Base-by-base conservation (phyloP, 225 moss, liverwort and hornwort genomes). In the Straminergon stramineum region DNA sequence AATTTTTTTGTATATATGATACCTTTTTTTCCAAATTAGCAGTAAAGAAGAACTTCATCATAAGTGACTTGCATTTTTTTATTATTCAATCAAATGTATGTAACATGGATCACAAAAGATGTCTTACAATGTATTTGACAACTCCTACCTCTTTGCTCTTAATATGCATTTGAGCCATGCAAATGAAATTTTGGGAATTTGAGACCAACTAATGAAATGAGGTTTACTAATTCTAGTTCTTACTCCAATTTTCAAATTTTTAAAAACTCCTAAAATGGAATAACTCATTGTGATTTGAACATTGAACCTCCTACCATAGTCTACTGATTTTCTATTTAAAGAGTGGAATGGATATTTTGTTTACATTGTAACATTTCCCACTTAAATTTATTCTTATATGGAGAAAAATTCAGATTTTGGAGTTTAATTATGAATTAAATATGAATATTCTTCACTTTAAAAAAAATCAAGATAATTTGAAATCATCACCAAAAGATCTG, bases 31-130 rank as follows among this genome's bases (percentile, higher is more conserved):
- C n/a, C 23, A 22, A n/a, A n/a, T 22, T 7, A 22, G 13, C 4
- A 22, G 0, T 3, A 13, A 23, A 13, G 17, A n/a, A n/a, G n/a
- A n/a, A 13, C 0, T 0, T 69, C 14, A 10, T n/a, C 7, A 69
- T 69, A 13, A 4, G 13, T n/a, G 23, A n/a, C 4, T n/a, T 69
- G n/a, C 23, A n/a, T 21, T n/a, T 69, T 69, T 13, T 34, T 23
- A 7, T n/a, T 23, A 69, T 7, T 12, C n/a, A 23, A n/a, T n/a
- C 13, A n/a, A 69, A 68, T 37, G 68, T 23, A 1, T n/a, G 0
- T 69, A 1, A 7, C 26, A 22, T 4, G 0, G 4, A n/a, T 69
- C 7, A n/a, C 7, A 69, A 69, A n/a, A 69, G 23, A 69, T 34
- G 22, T 4, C 7, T n/a, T 68, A 1, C 9, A 32, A 4, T 6